Conservation (phyloP, 2,329 filamentous ascomycete genomes). For the Penicillium sp. region DNA sequence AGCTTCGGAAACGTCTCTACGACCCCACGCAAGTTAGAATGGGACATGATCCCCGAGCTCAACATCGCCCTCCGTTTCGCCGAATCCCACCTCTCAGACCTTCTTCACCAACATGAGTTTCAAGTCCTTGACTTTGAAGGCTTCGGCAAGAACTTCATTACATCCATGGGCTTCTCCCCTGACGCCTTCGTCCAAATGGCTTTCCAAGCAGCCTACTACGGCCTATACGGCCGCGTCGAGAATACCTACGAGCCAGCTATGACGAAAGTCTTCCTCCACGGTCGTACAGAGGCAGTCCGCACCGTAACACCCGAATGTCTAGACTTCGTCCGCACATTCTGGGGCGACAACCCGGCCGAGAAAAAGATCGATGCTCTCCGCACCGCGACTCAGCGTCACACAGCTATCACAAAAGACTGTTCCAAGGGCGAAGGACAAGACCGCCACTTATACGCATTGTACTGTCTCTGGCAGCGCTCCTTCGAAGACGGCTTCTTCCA, state of each 20-base stretch:
- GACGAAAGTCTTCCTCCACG: conserved; percentile 93
- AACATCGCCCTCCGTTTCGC: conserved; percentile 91
- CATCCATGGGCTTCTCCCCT: conserved; percentile 91
- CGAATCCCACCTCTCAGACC: conserved; percentile 87
- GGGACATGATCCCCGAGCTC: conserved; percentile 94
- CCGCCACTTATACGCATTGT: conserved; percentile 88
- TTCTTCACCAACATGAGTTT: conserved; percentile 97
- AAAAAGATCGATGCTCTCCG: conserved; percentile 84
- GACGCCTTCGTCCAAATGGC: conserved; percentile 99
- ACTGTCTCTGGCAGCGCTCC: conserved; percentile 90
- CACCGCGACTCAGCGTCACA: conserved; percentile 81
- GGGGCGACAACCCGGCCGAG: conserved; percentile 82
- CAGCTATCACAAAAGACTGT: conserved; percentile 76
- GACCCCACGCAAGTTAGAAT: conserved; percentile 93
- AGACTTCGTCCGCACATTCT: conserved; percentile 91
- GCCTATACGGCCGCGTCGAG: conserved; percentile 88
- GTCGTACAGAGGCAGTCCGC: conserved; percentile 89
- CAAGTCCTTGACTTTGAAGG: conserved; percentile 82
- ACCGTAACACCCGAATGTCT: conserved; percentile 79
- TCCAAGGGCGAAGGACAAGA: conserved; percentile 90
- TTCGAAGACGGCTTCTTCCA: conserved; percentile 68
- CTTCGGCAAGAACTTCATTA: conserved; percentile 98
- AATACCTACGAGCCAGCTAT: conserved; percentile 98
- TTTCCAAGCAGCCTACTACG: conserved; percentile 97
- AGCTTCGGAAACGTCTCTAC: conserved; percentile 93